A percentile compares a stretch with the other conserved stretches of the same genome.
phyloP scores from a whole-genome alignment of 768 basidiomycete genomes.

The Obba rivulosa region DNA sequence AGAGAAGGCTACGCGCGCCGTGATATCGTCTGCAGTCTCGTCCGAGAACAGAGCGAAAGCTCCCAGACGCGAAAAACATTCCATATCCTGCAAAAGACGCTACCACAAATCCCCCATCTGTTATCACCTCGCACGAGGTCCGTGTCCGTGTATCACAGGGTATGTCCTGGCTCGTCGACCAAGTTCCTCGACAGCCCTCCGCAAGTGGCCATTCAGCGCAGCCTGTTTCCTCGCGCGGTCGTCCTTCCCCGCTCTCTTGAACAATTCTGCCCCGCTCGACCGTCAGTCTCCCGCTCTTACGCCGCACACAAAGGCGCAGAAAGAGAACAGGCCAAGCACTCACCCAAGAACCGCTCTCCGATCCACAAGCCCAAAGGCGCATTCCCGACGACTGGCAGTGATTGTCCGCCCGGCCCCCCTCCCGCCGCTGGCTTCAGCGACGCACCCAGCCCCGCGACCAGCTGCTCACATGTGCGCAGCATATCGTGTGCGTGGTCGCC shows the following conservation, averaged over 20 bases:
- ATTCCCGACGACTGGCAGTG: constrained; percentile 41
- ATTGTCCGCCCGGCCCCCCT: constrained; percentile 7
- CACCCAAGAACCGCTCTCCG: constrained; percentile 64
- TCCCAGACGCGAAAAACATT: too few species aligned
- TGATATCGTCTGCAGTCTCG: too few species aligned
- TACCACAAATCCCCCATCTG: too few species aligned
- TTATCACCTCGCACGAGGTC: too few species aligned
- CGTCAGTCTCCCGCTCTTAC: not conserved
- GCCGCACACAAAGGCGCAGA: too few species aligned
- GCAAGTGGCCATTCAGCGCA: constrained; percentile 32
- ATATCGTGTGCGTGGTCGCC: constrained; percentile 63
- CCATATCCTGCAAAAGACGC: too few species aligned
- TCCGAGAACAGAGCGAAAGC: too few species aligned
- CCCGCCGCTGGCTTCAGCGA: constrained; percentile 21
- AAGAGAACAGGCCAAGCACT: constrained; percentile 24
- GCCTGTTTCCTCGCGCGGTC: constrained; percentile 42
- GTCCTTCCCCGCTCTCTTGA: constrained; percentile 50
- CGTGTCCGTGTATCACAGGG: too few species aligned
- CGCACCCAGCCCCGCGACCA: constrained; percentile 68
- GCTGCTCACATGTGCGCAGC: constrained; percentile 60
- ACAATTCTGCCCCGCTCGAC: constrained; percentile 40
- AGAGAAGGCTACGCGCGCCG: too few species aligned
- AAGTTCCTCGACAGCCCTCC: constrained; percentile 16
- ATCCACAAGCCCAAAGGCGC: constrained; percentile 67
- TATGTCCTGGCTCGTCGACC: constrained; percentile 2